Evolutionary conservation across 2,329 filamentous ascomycete species (phyloP).

Genomic region (Penicillium sp.): DNA sequence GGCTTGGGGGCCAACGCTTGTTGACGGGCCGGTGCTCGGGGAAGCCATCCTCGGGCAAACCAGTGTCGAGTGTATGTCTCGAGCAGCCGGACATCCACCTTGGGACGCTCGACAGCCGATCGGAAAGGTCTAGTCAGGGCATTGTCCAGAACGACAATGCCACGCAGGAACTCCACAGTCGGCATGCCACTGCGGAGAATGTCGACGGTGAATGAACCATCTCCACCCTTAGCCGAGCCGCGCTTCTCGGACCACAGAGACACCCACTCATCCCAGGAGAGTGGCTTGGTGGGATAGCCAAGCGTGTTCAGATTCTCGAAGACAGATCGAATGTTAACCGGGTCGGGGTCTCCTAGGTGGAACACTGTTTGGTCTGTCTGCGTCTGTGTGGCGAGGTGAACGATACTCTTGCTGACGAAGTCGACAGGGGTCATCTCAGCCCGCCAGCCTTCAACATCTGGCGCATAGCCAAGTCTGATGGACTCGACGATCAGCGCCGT

Average conservation of each 20-base stretch:
- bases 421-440: constrained; percentile 82
- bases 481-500: constrained; percentile 74
- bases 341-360: constrained; percentile 68
- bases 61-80: constrained; percentile 76
- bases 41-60: constrained; percentile 73
- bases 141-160: constrained; percentile 69
- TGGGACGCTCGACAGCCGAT: constrained; percentile 58
- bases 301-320: constrained; percentile 61
- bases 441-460: constrained; percentile 68
- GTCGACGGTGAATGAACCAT: constrained; percentile 70
- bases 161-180: constrained; percentile 63
- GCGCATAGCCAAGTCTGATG: constrained; percentile 63
- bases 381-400: constrained; percentile 62
- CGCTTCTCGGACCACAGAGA: constrained; percentile 66
- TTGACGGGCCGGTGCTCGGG: constrained; percentile 54
- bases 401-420: constrained; percentile 69
- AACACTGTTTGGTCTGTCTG: constrained; percentile 61
- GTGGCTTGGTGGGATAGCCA: constrained; percentile 63
- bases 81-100: constrained; percentile 64
- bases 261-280: constrained; percentile 70
- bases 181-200: constrained; percentile 79
- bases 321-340: constrained; percentile 60
- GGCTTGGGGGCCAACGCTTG: constrained; percentile 44
- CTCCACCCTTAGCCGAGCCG: constrained; percentile 58
- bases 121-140: constrained; percentile 58